Evolutionary conservation across 2,329 filamentous ascomycete species (phyloP).

Genomic region (Colletotrichum sp.): DNA sequence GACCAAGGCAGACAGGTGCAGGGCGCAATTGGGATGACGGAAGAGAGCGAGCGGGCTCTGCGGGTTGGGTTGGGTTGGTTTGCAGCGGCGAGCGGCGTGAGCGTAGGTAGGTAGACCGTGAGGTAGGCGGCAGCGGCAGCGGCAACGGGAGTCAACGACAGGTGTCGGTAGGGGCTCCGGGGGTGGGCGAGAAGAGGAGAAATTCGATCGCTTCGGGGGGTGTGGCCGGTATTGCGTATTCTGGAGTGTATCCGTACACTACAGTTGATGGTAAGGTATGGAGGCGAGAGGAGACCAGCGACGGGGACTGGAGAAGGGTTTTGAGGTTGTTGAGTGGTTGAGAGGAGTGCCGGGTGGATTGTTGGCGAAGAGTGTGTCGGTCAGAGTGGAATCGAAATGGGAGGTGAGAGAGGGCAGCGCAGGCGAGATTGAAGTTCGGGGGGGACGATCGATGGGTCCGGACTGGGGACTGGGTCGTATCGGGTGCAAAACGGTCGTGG

Average conservation of each 20-base stretch:
- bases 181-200: background rate
- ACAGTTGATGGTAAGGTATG: background rate
- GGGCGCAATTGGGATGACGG: background rate
- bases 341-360: background rate
- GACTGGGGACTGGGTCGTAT: slow-evolving; percentile 3
- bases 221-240: background rate
- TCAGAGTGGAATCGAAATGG: background rate
- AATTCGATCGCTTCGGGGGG: background rate
- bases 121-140: background rate
- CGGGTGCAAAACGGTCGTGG: background rate
- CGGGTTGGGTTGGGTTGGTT: background rate
- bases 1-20: slow-evolving; percentile 7
- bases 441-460: slow-evolving; percentile 12
- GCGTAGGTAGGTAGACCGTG: background rate
- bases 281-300: slow-evolving; percentile 10
- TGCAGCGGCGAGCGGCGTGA: background rate
- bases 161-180: background rate
- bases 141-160: background rate
- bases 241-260: background rate
- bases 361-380: background rate
- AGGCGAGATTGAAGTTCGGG: slow-evolving; percentile 15
- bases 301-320: background rate
- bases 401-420: background rate
- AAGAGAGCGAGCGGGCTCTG: background rate
- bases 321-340: background rate